Percentiles rank a stretch among this genome's conserved stretches.
Evolutionary conservation across 176 grass and related monocot genomes (phyloP).

Genomic region (Zizania latifolia): DNA sequence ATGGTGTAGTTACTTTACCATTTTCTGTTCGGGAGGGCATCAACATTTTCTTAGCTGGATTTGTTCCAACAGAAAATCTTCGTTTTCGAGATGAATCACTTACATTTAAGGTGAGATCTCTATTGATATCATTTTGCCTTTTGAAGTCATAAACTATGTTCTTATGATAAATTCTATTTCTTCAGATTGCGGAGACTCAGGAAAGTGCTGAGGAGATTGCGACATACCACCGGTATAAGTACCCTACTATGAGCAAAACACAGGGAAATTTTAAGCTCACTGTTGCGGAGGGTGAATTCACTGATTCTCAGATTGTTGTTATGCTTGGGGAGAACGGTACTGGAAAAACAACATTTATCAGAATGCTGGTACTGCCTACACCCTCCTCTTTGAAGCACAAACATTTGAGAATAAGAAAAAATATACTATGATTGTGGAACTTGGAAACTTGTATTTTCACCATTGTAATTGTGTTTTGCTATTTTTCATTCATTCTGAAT

Average conservation of each 20-base stretch:
- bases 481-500: neutral
- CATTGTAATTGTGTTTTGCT: neutral
- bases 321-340: conserved; percentile 84
- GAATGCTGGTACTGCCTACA: conserved; percentile 62
- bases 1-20: conserved; percentile 74
- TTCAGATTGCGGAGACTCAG: conserved; percentile 71
- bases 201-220: conserved; percentile 50
- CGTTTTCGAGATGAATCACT: conserved; percentile 71
- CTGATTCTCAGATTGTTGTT: conserved; percentile 70
- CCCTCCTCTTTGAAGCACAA: no score
- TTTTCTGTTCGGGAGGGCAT: conserved; percentile 81
- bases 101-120: conserved; percentile 84
- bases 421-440: neutral
- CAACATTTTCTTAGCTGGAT: conserved; percentile 71
- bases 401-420: neutral
- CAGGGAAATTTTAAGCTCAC: conserved; percentile 56
- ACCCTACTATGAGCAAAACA: conserved; percentile 69
- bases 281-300: conserved; percentile 52
- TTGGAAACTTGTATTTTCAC: neutral
- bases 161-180: neutral
- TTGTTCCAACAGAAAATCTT: conserved; percentile 73
- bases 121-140: conserved; percentile 18
- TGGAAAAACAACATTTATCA: conserved; percentile 72
- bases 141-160: no score
- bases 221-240: conserved; percentile 70